Percentiles rank a stretch among this genome's conserved stretches.
Evolutionary conservation across 2,329 filamentous ascomycete genomes (phyloP).

Genomic region (Hypoxylon rubiginosum): DNA sequence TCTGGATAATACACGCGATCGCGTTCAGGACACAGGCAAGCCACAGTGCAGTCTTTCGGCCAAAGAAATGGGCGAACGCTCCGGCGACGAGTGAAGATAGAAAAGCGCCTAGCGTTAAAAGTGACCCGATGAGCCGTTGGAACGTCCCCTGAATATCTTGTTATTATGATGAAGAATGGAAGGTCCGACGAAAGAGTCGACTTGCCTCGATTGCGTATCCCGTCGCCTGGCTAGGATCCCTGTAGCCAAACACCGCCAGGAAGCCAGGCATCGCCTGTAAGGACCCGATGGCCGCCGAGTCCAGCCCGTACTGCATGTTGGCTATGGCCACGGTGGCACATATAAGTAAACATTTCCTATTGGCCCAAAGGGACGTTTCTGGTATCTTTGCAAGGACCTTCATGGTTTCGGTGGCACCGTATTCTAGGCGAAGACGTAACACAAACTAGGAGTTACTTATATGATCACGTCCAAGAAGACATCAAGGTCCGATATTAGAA

Average conservation of each 20-base stretch:
- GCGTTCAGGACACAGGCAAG: conserved; percentile 61
- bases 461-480: not conserved
- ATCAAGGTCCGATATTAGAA: not conserved
- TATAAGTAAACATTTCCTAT: conserved; percentile 61
- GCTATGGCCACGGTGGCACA: conserved; percentile 62
- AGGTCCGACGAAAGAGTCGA: not conserved
- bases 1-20: conserved; percentile 60
- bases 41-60: conserved; percentile 62
- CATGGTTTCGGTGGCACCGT: conserved; percentile 34
- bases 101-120: conserved; percentile 65
- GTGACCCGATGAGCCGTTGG: conserved; percentile 66
- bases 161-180: conserved; percentile 43
- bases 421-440: not conserved
- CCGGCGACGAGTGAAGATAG: conserved; percentile 63
- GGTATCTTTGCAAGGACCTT: conserved; percentile 41
- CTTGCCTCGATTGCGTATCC: conserved; percentile 59
- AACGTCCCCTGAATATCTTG: conserved; percentile 57
- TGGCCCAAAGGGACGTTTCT: conserved; percentile 55
- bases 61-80: conserved; percentile 61
- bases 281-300: conserved; percentile 60
- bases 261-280: conserved; percentile 67
- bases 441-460: not conserved
- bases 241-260: conserved; percentile 63
- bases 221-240: conserved; percentile 53
- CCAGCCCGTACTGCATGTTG: conserved; percentile 67